Evolutionary conservation across 768 basidiomycete genomes (phyloP), one percentile per base, ranked within the genome.

Genomic region (button mushroom (Agaricus bisporus)): DNA sequence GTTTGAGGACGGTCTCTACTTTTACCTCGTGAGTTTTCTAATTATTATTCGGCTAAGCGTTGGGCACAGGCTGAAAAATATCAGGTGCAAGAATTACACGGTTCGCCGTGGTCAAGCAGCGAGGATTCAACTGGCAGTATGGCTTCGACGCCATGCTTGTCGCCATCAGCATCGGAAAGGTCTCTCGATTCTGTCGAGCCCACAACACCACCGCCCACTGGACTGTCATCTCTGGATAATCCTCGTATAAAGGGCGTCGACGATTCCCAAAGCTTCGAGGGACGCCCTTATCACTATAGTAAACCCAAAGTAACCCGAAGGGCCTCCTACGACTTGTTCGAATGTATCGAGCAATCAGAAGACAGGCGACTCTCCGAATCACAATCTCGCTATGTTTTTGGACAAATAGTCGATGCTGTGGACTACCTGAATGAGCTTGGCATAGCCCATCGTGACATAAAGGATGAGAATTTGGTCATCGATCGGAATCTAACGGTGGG

Each of bases 371-470:
- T 98, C 43, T 78, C 82, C 11, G 93, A 95, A 68, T 72, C 70
- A 44, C 82, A 88, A 63, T 88, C 92, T 9, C 81, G 85, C 49
- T 85, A 85, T 68, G 83, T 97, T 59, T 93, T 95, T 65, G 74
- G 78, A 32, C 95, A 98, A 70, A 81, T 97, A 41, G 90, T 91
- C 48, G 88, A 92, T 52, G 88, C 85, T 36, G 87, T 94, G 5
- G 70, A 79, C 56, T 91, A 94, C 63, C 77, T 98, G 35, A 79
- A 95, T 61, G 72, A 74, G 43, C 85, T 82, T 56, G 91, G 94
- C 25, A 89, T 98, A 60, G 84, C 88, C 0, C 95, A 99, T 67
- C 86, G 95, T 38, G 95, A 99, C 66, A 85, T 99, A 62, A 99
- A 99, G 66, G 95, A 98, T 51, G 95, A 99, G 68, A 99, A 99